Conservation (phyloP, 371 early-diverging fungal species). For the Aphelidium insulamus region DNA sequence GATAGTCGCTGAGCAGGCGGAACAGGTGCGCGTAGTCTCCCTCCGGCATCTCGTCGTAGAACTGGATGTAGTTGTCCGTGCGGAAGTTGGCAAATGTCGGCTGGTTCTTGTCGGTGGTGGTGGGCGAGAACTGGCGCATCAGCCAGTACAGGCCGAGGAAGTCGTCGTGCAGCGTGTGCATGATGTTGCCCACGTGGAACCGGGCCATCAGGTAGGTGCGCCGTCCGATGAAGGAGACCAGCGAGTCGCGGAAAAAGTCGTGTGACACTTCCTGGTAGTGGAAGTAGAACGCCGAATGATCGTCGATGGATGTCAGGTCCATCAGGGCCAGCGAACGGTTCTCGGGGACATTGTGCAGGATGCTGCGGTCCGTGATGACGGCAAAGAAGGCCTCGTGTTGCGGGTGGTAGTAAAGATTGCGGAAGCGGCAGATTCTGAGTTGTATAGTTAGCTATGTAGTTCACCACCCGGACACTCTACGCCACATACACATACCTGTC, state of each 20-base stretch:
- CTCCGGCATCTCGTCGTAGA: slow-evolving; percentile 10
- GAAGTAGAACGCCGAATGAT: slow-evolving; percentile 14
- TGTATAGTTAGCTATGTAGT: background rate
- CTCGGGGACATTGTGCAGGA: slow-evolving; percentile 11
- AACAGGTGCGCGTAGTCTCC: slow-evolving; percentile 13
- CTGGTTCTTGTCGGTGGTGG: slow-evolving; percentile 1
- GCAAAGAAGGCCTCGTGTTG: slow-evolving; percentile 13
- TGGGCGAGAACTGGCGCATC: slow-evolving; percentile 8
- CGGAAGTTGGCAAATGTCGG: too few species aligned
- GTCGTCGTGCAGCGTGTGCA: slow-evolving; percentile 28
- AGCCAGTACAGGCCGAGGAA: slow-evolving; percentile 13
- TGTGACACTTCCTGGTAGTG: slow-evolving; percentile 11
- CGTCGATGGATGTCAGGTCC: slow-evolving; percentile 11
- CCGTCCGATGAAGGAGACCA: slow-evolving; percentile 12
- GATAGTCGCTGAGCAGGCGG: slow-evolving; percentile 12
- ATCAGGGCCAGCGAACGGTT: slow-evolving; percentile 6
- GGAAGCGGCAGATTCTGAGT: slow-evolving; percentile 14
- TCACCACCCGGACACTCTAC: too few species aligned
- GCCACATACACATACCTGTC: too few species aligned
- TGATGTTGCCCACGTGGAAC: slow-evolving; percentile 19
- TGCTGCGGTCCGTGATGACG: slow-evolving; percentile 9
- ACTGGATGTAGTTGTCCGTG: slow-evolving; percentile 13
- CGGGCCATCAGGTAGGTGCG: slow-evolving; percentile 12
- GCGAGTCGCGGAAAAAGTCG: slow-evolving; percentile 7
- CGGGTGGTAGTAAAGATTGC: slow-evolving; percentile 18